Percentiles rank a stretch among this genome's conserved stretches.
Conservation (phyloP, 306 rosid genomes). For the Lathyrus aphaca region DNA sequence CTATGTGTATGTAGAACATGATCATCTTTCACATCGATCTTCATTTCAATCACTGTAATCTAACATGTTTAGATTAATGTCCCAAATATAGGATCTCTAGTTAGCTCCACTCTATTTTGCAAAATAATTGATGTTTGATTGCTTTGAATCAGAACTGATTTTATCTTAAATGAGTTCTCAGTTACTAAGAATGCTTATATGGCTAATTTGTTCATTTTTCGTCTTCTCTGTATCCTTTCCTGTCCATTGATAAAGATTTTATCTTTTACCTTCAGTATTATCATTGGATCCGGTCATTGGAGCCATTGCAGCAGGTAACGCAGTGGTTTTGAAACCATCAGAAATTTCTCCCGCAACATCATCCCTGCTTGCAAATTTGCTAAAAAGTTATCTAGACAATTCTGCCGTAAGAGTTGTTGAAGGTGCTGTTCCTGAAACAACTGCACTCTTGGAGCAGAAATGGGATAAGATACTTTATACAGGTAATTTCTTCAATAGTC, state of each 20-base stretch:
- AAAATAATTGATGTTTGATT: not conserved
- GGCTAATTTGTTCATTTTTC: constrained; percentile 15
- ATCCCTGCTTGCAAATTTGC: constrained; percentile 53
- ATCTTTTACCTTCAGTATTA: constrained; percentile 54
- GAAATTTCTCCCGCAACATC: constrained; percentile 80
- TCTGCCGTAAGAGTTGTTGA: constrained; percentile 75
- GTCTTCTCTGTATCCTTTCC: constrained; percentile 15
- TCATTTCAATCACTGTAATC: not conserved
- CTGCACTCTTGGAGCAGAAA: constrained; percentile 73
- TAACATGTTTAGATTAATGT: not conserved
- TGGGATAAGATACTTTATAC: constrained; percentile 92
- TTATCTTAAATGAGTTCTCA: not conserved
- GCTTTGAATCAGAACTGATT: not conserved
- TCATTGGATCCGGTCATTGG: constrained; percentile 87
- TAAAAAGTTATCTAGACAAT: constrained; percentile 59
- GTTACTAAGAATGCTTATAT: constrained; percentile 4
- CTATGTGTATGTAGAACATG: constrained; percentile 60
- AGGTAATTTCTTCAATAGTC: constrained; percentile 45
- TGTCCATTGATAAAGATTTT: constrained; percentile 23
- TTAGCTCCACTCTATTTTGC: not conserved
- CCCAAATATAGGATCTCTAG: not conserved
- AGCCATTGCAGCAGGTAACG: constrained; percentile 79
- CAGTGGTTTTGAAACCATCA: constrained; percentile 81
- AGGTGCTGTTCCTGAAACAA: constrained; percentile 81
- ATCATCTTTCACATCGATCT: constrained; percentile 7